phyloP scores from a whole-genome alignment of 148 eudicot species.

The Vaccinium myrtillus region DNA sequence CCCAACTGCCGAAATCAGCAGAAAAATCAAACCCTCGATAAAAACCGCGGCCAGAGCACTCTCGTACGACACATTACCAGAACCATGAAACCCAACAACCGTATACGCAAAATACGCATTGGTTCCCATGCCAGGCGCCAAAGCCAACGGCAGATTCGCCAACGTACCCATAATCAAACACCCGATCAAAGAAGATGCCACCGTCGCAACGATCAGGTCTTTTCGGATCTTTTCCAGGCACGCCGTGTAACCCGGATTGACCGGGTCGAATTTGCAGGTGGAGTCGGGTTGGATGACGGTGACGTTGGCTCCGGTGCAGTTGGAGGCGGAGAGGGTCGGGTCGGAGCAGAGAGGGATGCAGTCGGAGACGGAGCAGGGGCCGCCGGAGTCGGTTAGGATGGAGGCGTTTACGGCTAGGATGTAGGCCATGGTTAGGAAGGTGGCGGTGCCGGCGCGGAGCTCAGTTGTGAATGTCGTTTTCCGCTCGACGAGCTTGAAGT shows the following conservation, averaged over 20 bases:
- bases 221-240: conserved; percentile 49
- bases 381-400: conserved; percentile 88
- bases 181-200: conserved; percentile 73
- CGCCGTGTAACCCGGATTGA: conserved; percentile 76
- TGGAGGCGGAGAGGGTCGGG: conserved; percentile 29
- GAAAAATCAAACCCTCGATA: conserved; percentile 69
- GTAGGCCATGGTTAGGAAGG: conserved; percentile 97
- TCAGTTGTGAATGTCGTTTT: conserved; percentile 85
- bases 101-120: conserved; percentile 94
- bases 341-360: conserved; percentile 77
- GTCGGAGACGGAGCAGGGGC: conserved; percentile 74
- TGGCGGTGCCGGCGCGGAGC: conserved; percentile 93
- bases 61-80: conserved; percentile 64
- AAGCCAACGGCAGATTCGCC: conserved; percentile 77
- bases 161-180: conserved; percentile 78
- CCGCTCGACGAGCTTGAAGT: conserved; percentile 67
- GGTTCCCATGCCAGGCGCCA: conserved; percentile 95
- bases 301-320: conserved; percentile 43
- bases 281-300: conserved; percentile 44
- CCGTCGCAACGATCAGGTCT: conserved; percentile 87
- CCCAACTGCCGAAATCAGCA: conserved; percentile 71
- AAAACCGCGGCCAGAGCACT: conserved; percentile 80
- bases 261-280: conserved; percentile 76
- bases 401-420: conserved; percentile 96
- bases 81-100: conserved; percentile 92